Base-by-base conservation (phyloP, 1,139 yeast species). In the Geotrichum aggregatum region DNA sequence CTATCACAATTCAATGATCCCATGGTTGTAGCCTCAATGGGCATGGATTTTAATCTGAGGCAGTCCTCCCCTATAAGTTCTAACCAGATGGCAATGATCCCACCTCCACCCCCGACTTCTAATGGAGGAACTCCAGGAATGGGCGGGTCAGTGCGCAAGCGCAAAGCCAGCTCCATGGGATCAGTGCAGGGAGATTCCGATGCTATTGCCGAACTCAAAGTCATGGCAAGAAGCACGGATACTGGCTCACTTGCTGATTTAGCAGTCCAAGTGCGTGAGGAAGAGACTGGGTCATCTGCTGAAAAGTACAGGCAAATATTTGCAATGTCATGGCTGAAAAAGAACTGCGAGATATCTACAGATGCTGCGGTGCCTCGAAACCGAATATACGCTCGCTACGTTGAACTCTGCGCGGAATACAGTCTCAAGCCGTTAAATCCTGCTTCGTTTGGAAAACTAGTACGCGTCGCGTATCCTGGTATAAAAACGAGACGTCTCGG, bases 361-460 rank as follows among this genome's bases (percentile, higher is more conserved):
- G 80, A 83, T 1, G 81, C 89, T 2, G 94, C 84, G 43, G 88
- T 89, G 18, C 96, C 96, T 5, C 72, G 98, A 54, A 87, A 86
- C 62, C 72, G 88, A 50, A 82, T 89, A 22, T 89, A 86, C 67
- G 88, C 95, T 13, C 77, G 86, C 50, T 91, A 89, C 64, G 89
- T 82, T 16, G 80, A 80, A 21, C 65, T 83, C 8, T 89, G 96
- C 67, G 83, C 87, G 11, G 81, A 80, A 46, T 75, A 78, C 64
- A 76, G 76, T 13, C 65, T 88, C 43, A 77, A 79, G 54, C 95
- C 96, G 1, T 70, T 89, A 52, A 82, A 88, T 26, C 95, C 95
- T 14, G 96, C 96, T 0, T 82, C 91, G 11, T 82, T 89, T 66
- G 97, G 97, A 16, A 87, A 87, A 64, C 72, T 89, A 44, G 91